Evolutionary conservation across 352 stramenopile species (phyloP), one percentile per base, ranked within the genome.

Genomic region (Phytophthora podocarpi): DNA sequence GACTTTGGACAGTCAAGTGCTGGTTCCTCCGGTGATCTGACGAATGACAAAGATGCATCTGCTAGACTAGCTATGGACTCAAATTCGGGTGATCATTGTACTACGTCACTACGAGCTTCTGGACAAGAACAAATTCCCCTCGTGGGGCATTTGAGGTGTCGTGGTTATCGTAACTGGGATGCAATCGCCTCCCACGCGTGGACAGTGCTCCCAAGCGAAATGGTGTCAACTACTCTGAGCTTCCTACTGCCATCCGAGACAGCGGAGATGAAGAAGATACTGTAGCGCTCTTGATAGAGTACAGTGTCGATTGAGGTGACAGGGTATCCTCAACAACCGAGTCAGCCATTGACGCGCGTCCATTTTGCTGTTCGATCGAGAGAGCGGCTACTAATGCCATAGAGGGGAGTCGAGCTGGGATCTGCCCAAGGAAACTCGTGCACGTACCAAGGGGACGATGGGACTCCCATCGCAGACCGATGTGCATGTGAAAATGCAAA

Each of bases 281-380:
- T n/a, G n/a, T n/a, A n/a, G 28, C 40, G 11, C 11, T 48, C n/a
- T 16, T 52, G 8, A 16, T 31, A 8, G 46, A 58, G 27, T 62
- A 54, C 30, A 39, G 18, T 10, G 11, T 40, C 7, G 27, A 40
- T n/a, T 59, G 27, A 59, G n/a, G n/a, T n/a, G n/a, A n/a, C n/a
- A n/a, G n/a, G n/a, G n/a, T n/a, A n/a, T n/a, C n/a, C n/a, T n/a
- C n/a, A n/a, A n/a, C n/a, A n/a, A n/a, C n/a, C n/a, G n/a, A n/a
- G n/a, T n/a, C n/a, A n/a, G n/a, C n/a, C n/a, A n/a, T 12, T 23
- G 9, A 15, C 34, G 8, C 0, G 15, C 21, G 16, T 48, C 49
- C 26, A 5, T 16, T 43, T 53, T 56, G 54, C 43, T 63, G 54
- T 63, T 63, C 54, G 53, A 54, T 62, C 54, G 41, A 48, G 23